Evolutionary conservation across 1,139 yeast species (phyloP).

Genomic region (Scheffersomyces stambukii): DNA sequence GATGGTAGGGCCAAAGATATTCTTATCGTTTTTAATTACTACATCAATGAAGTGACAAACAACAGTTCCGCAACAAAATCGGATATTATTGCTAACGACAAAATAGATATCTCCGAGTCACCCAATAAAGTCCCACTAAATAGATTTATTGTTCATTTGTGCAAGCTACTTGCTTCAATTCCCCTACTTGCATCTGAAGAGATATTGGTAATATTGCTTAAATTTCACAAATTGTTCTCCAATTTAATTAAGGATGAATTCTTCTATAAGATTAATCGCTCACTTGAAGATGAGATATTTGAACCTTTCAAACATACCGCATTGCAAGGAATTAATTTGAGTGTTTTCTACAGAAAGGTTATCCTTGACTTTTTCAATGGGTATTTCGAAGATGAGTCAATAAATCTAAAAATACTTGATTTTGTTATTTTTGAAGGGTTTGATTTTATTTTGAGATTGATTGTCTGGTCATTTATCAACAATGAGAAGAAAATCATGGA

Average conservation of each 20-base stretch:
- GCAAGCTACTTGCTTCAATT: constrained; percentile 17
- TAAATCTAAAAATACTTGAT: constrained; percentile 24
- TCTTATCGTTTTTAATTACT: constrained; percentile 30
- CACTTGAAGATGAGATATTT: constrained; percentile 31
- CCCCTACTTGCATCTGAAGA: constrained; percentile 27
- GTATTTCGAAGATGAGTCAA: constrained; percentile 10
- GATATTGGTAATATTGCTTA: constrained; percentile 29
- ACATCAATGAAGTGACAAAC: constrained; percentile 24
- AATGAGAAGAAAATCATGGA: constrained; percentile 16
- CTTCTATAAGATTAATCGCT: constrained; percentile 32
- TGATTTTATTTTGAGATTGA: constrained; percentile 29
- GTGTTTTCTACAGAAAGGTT: constrained; percentile 20
- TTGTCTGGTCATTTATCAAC: constrained; percentile 20
- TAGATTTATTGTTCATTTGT: constrained; percentile 20
- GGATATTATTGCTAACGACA: too few relatives aligned
- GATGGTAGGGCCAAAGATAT: constrained; percentile 22
- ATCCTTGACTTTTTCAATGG: constrained; percentile 21
- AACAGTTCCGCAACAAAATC: too few relatives aligned
- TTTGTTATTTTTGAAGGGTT: constrained; percentile 40
- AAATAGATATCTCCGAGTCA: constrained; percentile 10
- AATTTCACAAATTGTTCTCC: constrained; percentile 27
- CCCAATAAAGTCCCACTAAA: constrained; percentile 16
- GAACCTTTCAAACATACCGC: constrained; percentile 31
- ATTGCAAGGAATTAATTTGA: constrained; percentile 35
- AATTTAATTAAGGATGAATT: constrained; percentile 33